Percentiles rank a stretch among this genome's conserved stretches.
Evolutionary conservation across 768 basidiomycete species (phyloP).

Genomic region (Tephrocybe rancida): DNA sequence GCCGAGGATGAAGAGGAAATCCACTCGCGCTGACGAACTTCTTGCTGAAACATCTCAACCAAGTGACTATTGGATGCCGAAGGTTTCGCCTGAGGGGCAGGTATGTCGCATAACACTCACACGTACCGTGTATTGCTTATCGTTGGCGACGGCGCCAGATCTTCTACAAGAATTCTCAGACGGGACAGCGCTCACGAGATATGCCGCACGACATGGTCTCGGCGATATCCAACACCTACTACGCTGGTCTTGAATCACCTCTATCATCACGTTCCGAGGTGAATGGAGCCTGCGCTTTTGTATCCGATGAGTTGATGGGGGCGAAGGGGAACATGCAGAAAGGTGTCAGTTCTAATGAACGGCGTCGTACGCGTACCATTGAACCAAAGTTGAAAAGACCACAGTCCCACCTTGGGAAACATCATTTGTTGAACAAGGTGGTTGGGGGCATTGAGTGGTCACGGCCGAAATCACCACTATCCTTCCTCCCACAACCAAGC

Average conservation of each 20-base stretch:
- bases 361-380: too few relatives aligned
- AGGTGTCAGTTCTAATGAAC: slow-evolving; percentile 55
- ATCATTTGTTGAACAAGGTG: too few relatives aligned
- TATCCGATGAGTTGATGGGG: slow-evolving; percentile 34
- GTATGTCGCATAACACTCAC: slow-evolving; percentile 57
- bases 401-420: too few relatives aligned
- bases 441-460: too few relatives aligned
- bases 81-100: slow-evolving; percentile 80
- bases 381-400: too few relatives aligned
- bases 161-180: slow-evolving; percentile 90
- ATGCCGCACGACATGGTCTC: slow-evolving; percentile 76
- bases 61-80: slow-evolving; percentile 90
- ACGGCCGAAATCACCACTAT: too few relatives aligned
- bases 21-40: too few relatives aligned
- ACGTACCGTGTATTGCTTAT: background rate
- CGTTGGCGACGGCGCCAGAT: slow-evolving; percentile 54
- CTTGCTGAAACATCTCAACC: slow-evolving; percentile 44
- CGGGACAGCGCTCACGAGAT: slow-evolving; percentile 80
- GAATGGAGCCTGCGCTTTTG: slow-evolving; percentile 51
- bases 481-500: too few relatives aligned
- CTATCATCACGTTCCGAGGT: slow-evolving; percentile 56
- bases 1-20: slow-evolving; percentile 58
- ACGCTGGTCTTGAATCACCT: slow-evolving; percentile 63
- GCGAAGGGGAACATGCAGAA: slow-evolving; percentile 37
- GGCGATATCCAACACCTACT: too few relatives aligned